Evolutionary conservation across 129 eudicot genomes (phyloP), one percentile per base, ranked within the genome.

Genomic region (Mikania micrantha): DNA sequence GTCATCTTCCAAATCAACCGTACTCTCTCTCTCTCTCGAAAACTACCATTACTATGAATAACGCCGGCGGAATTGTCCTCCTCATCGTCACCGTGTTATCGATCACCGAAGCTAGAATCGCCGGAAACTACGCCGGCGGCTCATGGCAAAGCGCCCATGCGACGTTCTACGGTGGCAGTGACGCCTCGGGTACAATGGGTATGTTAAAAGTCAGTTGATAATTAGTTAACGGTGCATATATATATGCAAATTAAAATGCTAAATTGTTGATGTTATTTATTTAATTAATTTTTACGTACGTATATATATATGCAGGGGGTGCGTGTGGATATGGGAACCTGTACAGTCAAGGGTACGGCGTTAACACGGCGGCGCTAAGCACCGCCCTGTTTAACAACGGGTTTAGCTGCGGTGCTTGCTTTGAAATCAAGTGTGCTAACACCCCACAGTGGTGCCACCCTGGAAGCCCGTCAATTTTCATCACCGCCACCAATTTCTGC

Each of bases 141-240:
- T 56, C 82, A 0, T 90, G 95, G 97, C 77, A 84, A 77, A 32
- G 80, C 38, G 95, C 95, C 35, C 97, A 87, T 36, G 95, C 95
- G 36, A 90, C 91, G n/a, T 90, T 90, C 70, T 85, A 85, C 45
- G 95, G 97, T 7, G 97, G 95, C 19, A 82, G 91, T 58, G 95
- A 90, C 27, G 97, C 97, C 39, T 90, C 95, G 64, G 97, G 95
- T 34, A 87, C 97, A 4, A 90, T 90, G 97, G 97, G 97, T 90
- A 79, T 36, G 77, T 62, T 65, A 0, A 1, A 6, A n/a, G n/a
- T n/a, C n/a, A n/a, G n/a, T n/a, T n/a, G n/a, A n/a, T n/a, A n/a
- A n/a, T n/a, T n/a, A n/a, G n/a, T n/a, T n/a, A n/a, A n/a, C n/a
- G n/a, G n/a, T n/a, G n/a, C n/a, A n/a, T n/a, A n/a, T n/a, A n/a